phyloP scores from a whole-genome alignment of 805 yeast species.

The Pichia ethanolica region DNA sequence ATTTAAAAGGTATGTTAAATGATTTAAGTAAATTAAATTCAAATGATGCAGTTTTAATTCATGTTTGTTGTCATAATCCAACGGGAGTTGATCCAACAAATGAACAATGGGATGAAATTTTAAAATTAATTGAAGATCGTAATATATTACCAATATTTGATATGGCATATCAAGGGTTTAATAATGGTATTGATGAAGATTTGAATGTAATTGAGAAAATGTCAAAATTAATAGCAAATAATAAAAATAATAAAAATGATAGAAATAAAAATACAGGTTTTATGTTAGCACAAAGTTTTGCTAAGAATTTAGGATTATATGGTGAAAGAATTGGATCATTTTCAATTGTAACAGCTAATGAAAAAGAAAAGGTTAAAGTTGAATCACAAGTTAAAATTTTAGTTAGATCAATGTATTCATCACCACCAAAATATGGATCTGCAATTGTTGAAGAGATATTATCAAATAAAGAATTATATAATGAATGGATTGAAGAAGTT shows the following conservation, averaged over 20 bases:
- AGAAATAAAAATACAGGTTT: conserved; percentile 28
- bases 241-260: conserved; percentile 38
- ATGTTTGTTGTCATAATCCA: conserved; percentile 96
- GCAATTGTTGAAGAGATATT: conserved; percentile 77
- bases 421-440: conserved; percentile 94
- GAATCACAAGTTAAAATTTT: conserved; percentile 69
- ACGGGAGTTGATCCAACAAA: conserved; percentile 87
- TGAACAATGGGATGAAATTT: conserved; percentile 73
- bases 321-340: conserved; percentile 93
- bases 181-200: conserved; percentile 78
- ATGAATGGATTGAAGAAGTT: conserved; percentile 79
- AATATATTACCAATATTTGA: conserved; percentile 76
- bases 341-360: conserved; percentile 50
- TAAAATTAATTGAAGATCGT: conserved; percentile 51
- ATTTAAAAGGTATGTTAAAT: conserved; percentile 53
- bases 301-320: conserved; percentile 90
- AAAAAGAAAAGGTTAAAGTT: conserved; percentile 41
- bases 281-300: conserved; percentile 75
- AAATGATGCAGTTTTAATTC: conserved; percentile 67
- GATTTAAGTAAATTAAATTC: conserved; percentile 49
- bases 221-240: conserved; percentile 32
- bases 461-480: conserved; percentile 47
- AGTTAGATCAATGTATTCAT: conserved; percentile 81
- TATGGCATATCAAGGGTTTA: conserved; percentile 94
- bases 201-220: conserved; percentile 40